Conservation (phyloP, 495 filamentous ascomycete species). For the Lasiosphaeria miniovina region DNA sequence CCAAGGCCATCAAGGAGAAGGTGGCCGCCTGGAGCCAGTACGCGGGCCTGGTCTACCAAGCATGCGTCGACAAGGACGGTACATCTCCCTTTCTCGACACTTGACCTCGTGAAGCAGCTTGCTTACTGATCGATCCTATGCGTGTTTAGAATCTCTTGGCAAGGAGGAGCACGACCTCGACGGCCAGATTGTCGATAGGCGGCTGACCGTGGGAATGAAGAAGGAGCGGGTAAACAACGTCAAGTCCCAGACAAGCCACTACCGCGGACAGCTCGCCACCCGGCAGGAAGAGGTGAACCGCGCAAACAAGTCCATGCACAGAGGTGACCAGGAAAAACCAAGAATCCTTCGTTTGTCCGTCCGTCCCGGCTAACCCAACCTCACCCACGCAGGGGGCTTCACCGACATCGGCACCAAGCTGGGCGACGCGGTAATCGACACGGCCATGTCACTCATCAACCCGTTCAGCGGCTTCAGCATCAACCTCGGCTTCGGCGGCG, state of each 20-base stretch:
- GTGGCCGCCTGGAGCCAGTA: constrained; percentile 1
- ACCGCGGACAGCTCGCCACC: background rate
- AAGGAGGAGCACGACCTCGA: background rate
- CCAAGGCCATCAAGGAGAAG: background rate
- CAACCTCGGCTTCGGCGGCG: background rate
- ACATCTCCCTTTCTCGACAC: background rate
- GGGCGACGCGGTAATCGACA: background rate
- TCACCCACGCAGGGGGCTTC: background rate
- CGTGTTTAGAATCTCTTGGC: background rate
- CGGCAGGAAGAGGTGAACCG: background rate
- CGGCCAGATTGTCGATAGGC: background rate
- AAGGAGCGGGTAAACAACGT: background rate
- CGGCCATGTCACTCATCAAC: background rate
- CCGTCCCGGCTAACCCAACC: background rate
- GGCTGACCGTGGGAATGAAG: background rate
- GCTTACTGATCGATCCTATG: background rate
- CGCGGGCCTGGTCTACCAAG: background rate
- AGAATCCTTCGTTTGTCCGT: background rate
- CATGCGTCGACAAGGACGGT: background rate
- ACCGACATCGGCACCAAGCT: background rate
- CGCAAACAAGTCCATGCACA: background rate
- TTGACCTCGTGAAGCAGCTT: background rate
- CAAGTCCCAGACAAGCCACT: background rate
- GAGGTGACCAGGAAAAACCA: background rate
- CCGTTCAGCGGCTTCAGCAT: background rate